phyloP scores from a whole-genome alignment of 2,329 filamentous ascomycete species.

The Annulohypoxylon truncatum region DNA sequence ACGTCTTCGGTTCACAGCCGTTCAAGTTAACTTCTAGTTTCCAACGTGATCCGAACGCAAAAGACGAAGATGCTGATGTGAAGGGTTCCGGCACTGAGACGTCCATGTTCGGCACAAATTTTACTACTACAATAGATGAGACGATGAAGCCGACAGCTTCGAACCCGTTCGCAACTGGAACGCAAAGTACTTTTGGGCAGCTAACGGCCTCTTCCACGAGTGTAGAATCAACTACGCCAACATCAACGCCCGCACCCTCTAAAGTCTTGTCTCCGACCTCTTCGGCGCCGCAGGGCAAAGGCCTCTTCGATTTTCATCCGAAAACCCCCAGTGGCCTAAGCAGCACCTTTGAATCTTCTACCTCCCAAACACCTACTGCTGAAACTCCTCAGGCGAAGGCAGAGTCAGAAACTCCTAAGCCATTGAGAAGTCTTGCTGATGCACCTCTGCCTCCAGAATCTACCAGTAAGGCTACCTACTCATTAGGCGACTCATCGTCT shows the following conservation, averaged over 20 bases:
- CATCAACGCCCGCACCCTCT: slow-evolving; percentile 62
- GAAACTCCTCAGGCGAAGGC: slow-evolving; percentile 54
- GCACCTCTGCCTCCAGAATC: slow-evolving; percentile 65
- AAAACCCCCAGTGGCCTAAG: slow-evolving; percentile 41
- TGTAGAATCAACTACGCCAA: slow-evolving; percentile 60
- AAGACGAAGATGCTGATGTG: slow-evolving; percentile 64
- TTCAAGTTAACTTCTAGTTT: slow-evolving; percentile 78
- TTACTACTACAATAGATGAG: slow-evolving; percentile 68
- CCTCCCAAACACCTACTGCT: slow-evolving; percentile 39
- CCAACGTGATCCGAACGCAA: slow-evolving; percentile 70
- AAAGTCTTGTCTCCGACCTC: slow-evolving; percentile 57
- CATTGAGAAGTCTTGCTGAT: slow-evolving; percentile 46
- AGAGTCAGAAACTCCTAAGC: slow-evolving; percentile 51
- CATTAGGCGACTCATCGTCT: slow-evolving; percentile 63
- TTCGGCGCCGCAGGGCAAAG: slow-evolving; percentile 48
- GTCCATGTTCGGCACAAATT: slow-evolving; percentile 70
- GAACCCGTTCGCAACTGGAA: slow-evolving; percentile 44
- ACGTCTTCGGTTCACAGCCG: slow-evolving; percentile 61
- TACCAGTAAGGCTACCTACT: slow-evolving; percentile 64
- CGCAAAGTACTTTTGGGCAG: slow-evolving; percentile 42
- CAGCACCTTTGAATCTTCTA: slow-evolving; percentile 37
- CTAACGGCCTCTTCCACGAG: slow-evolving; percentile 29
- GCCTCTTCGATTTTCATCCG: slow-evolving; percentile 52
- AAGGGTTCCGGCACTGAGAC: slow-evolving; percentile 51
- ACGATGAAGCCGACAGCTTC: slow-evolving; percentile 53